Percentiles rank a stretch among this genome's conserved stretches.
Conservation (phyloP, 2,329 filamentous ascomycete genomes). For the Aureobasidium sp. region DNA sequence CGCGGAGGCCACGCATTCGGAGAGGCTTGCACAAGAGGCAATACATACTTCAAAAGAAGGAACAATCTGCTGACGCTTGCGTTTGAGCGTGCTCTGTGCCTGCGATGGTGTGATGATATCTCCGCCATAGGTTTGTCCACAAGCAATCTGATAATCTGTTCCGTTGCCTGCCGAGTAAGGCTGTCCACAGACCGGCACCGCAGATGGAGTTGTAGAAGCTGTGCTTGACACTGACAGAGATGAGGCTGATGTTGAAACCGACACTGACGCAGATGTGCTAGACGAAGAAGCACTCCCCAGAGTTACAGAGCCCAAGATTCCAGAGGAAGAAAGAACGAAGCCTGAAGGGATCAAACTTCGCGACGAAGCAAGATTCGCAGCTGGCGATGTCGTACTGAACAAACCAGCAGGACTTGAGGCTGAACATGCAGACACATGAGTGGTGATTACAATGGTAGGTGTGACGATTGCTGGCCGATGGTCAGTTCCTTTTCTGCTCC, state of each 20-base stretch:
- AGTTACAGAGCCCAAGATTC: neutral
- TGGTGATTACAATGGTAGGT: slow-evolving; percentile 13
- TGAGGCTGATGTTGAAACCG: neutral
- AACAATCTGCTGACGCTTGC: slow-evolving; percentile 1
- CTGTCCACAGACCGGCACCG: slow-evolving; percentile 16
- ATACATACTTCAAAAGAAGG: slow-evolving; percentile 16
- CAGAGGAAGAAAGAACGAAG: slow-evolving; percentile 9
- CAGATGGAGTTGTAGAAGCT: neutral
- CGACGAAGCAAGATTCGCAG: neutral
- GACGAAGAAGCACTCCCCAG: neutral
- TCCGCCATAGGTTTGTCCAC: slow-evolving; percentile 18
- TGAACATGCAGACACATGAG: slow-evolving; percentile 14
- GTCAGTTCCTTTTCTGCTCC: neutral
- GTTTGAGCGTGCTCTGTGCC: neutral
- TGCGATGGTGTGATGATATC: neutral
- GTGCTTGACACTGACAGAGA: neutral
- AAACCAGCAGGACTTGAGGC: neutral
- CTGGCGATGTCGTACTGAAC: neutral
- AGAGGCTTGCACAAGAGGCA: neutral
- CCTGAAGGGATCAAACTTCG: slow-evolving; percentile 10
- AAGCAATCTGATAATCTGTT: slow-evolving; percentile 11
- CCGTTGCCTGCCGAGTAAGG: neutral
- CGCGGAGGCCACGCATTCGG: slow-evolving; percentile 8
- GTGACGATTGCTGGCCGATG: neutral
- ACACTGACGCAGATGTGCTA: neutral